Base-by-base conservation (phyloP, 1,284 basidiomycete genomes). In the Cryptococcus maquisensis region DNA sequence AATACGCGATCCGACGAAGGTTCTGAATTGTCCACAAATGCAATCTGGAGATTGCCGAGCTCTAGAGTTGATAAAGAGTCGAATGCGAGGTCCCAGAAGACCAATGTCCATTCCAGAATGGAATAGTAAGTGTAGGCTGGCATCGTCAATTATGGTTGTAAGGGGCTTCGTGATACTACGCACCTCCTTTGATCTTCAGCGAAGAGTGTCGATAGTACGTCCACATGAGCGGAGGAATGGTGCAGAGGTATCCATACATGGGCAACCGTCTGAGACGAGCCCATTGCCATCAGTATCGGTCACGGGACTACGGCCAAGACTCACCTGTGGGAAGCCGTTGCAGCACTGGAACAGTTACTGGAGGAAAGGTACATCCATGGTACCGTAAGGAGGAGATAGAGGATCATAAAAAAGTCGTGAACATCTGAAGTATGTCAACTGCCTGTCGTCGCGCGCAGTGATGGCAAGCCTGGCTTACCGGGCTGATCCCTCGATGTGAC, bases 341-440 rank as follows among this genome's bases (percentile, higher is more conserved):
- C 28, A 32, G 28, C 28, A 32, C 28, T 32, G 28, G 28, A 4
- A 32, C 65, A 57, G 60, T 81, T 82, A 15, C 76, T 62, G 35
- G 85, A 83, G 5, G 84, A 83, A 26, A 87, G 84, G 39, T 84
- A 71, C 90, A 95, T 95, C 91, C 91, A 97, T 1, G 89, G 88
- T 3, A 89, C 65, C 62, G 88, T 90, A 67, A 84, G 82, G 2
- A 88, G 79, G 57, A 92, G 86, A 68, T 90, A 93, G 51, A 81
- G 70, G 59, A 93, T 86, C 92, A 97, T 96, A 69, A 86, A 84
- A 21, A 93, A 78, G 73, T 96, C 92, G 75, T 97, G 92, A 16
- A 82, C 79, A 66, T 88, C 85, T 75, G 52, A 2, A 48, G 6
- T n/a, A 4, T 16, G 35, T 23, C 28, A 32, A 5, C 37, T 15